Conservation (phyloP, 2,329 filamentous ascomycete species). For the Colletotrichum zoysiae region DNA sequence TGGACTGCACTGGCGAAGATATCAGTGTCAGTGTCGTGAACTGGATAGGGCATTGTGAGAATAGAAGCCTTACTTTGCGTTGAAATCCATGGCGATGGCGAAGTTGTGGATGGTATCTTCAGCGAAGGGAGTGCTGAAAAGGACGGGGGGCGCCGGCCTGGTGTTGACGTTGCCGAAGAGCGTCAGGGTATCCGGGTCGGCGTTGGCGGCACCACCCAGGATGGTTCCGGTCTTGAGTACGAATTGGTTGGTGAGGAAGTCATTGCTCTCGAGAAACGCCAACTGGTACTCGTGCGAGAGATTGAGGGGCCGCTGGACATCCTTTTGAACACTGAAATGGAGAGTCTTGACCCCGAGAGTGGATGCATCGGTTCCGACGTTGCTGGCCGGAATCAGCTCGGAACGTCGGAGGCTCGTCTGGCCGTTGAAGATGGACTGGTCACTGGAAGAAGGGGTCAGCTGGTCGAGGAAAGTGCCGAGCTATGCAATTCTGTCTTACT, state of each 20-base stretch:
- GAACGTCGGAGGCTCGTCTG: conserved; percentile 72
- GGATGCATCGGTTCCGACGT: conserved; percentile 63
- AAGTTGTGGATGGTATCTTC: conserved; percentile 71
- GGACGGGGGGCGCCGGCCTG: conserved; percentile 50
- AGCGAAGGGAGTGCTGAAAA: conserved; percentile 65
- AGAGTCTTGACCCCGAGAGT: conserved; percentile 69
- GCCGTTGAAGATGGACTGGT: conserved; percentile 70
- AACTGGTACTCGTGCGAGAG: conserved; percentile 72
- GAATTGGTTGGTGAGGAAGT: conserved; percentile 64
- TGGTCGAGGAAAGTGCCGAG: too few species aligned
- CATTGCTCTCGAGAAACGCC: conserved; percentile 61
- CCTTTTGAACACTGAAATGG: conserved; percentile 70
- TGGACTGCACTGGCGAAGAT: conserved; percentile 60
- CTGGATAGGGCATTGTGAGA: background rate
- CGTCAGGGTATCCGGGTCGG: conserved; percentile 57
- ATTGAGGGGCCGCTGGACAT: conserved; percentile 65
- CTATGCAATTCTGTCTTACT: background rate
- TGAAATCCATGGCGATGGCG: conserved; percentile 69
- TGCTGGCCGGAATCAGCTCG: conserved; percentile 65
- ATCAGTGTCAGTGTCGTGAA: conserved; percentile 3
- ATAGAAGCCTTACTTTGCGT: conserved; percentile 60
- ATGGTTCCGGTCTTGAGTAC: conserved; percentile 68
- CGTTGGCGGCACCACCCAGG: conserved; percentile 52
- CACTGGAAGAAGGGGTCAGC: conserved; percentile 47
- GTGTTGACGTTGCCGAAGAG: conserved; percentile 63